Percentiles rank a stretch among this genome's conserved stretches.
Conservation (phyloP, 75 land plant species). For the Pinus albicaulis region DNA sequence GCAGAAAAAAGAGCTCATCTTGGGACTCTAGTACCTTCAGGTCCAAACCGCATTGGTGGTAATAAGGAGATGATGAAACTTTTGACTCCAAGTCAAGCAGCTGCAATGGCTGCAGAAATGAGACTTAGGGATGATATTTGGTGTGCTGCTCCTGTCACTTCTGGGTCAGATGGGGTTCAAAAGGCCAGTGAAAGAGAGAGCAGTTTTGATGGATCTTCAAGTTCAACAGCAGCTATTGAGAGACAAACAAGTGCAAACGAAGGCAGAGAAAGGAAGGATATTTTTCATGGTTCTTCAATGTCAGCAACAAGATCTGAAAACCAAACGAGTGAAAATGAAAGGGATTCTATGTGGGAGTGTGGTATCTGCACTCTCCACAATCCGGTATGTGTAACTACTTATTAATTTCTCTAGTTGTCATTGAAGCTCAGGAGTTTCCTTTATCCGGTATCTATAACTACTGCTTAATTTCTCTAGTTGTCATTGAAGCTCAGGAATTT, state of each 20-base stretch:
- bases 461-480: background rate
- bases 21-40: slow-evolving; percentile 68
- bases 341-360: slow-evolving; percentile 63
- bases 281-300: slow-evolving; percentile 8
- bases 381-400: slow-evolving; percentile 40
- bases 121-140: slow-evolving; percentile 85
- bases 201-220: background rate
- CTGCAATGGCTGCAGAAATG: slow-evolving; percentile 99
- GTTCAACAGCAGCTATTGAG: slow-evolving; percentile 9
- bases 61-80: slow-evolving; percentile 70
- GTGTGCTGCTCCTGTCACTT: slow-evolving; percentile 71
- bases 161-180: slow-evolving; percentile 25
- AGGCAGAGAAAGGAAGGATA: background rate
- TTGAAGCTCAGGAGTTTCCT: slow-evolving; percentile 20
- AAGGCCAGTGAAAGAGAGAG: slow-evolving; percentile 41
- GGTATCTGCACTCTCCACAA: slow-evolving; percentile 71
- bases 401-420: background rate
- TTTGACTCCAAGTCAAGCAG: slow-evolving; percentile 93
- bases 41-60: slow-evolving; percentile 86
- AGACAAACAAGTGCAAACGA: slow-evolving; percentile 1
- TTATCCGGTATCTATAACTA: slow-evolving; percentile 52
- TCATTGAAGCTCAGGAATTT: background rate
- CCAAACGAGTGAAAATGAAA: background rate
- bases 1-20: slow-evolving; percentile 69
- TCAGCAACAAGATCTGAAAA: slow-evolving; percentile 5